A percentile compares a stretch with the other conserved stretches of the same genome.
phyloP scores from a whole-genome alignment of 2,329 filamentous ascomycete genomes.

The Sporothrix brasiliensis region DNA sequence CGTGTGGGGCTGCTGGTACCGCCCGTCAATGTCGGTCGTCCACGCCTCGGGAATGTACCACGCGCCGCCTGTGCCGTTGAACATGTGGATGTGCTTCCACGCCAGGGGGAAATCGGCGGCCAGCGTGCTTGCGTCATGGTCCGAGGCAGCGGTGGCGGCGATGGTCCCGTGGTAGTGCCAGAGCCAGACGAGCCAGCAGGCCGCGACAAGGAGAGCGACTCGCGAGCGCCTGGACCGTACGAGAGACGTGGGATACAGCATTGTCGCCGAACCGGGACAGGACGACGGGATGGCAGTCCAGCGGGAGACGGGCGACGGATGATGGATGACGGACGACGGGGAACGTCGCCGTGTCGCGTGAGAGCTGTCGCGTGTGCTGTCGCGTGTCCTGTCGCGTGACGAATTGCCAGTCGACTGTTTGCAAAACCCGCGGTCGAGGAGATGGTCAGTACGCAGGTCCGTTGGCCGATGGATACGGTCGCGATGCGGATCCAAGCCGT shows the following conservation, averaged over 20 bases:
- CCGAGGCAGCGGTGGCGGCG: neutral
- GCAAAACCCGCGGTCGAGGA: too few species aligned
- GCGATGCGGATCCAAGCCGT: neutral
- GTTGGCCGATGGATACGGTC: neutral
- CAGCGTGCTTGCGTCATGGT: neutral
- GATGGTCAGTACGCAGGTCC: too few species aligned
- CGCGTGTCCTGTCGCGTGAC: too few species aligned
- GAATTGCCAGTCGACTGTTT: too few species aligned
- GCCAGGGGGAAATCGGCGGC: neutral
- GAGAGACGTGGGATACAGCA: neutral
- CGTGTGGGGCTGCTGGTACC: neutral
- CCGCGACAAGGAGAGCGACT: neutral
- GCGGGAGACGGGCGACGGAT: too few species aligned
- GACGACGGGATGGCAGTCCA: too few species aligned
- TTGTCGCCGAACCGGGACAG: neutral
- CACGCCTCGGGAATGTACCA: constrained; percentile 24
- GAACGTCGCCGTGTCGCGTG: neutral
- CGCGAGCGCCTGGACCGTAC: neutral
- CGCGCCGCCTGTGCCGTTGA: neutral
- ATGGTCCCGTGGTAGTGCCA: neutral
- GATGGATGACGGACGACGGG: neutral
- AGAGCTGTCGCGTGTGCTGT: too few species aligned
- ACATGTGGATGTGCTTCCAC: constrained; percentile 12
- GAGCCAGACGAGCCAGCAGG: neutral
- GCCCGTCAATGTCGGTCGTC: neutral